Conservation (phyloP, 495 filamentous ascomycete species). For the Cairneyella variabilis region DNA sequence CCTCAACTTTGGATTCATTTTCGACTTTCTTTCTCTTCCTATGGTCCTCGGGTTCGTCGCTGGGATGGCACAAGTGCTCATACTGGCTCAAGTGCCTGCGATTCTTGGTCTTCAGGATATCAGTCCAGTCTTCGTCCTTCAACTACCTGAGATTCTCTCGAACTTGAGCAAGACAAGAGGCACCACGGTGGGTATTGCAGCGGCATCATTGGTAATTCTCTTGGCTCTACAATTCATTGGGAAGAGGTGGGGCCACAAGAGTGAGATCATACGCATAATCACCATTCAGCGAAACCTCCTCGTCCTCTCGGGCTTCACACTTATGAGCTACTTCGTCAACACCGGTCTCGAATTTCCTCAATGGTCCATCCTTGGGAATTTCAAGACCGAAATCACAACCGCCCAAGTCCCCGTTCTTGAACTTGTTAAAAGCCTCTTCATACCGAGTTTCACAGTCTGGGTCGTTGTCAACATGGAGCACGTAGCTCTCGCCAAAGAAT, state of each 20-base stretch:
- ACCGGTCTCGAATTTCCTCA: conserved; percentile 42
- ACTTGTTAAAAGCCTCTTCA: conserved; percentile 50
- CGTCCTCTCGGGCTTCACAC: conserved; percentile 82
- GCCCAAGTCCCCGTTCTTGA: conserved; percentile 68
- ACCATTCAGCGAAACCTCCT: conserved; percentile 39
- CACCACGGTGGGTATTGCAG: conserved; percentile 1
- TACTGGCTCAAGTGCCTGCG: not conserved
- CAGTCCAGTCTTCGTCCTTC: not conserved
- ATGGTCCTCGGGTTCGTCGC: conserved; percentile 8
- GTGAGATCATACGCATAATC: not conserved
- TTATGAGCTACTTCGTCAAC: conserved; percentile 84
- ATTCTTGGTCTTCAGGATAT: conserved; percentile 7
- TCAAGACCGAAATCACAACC: conserved; percentile 60
- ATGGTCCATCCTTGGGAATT: conserved; percentile 63
- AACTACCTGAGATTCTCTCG: conserved; percentile 10
- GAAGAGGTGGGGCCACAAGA: conserved; percentile 14
- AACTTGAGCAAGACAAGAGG: conserved; percentile 2
- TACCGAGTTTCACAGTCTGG: conserved; percentile 63
- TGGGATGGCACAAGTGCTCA: not conserved
- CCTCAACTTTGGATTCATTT: conserved; percentile 18
- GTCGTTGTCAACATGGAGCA: conserved; percentile 92
- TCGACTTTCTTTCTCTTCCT: conserved; percentile 14
- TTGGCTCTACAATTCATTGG: conserved; percentile 8
- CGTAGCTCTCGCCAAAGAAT: conserved; percentile 92
- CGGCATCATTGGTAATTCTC: conserved; percentile 5